Evolutionary conservation across 106 monocot species (phyloP), one percentile per base, ranked within the genome.

Genomic region (Posidonia australis): DNA sequence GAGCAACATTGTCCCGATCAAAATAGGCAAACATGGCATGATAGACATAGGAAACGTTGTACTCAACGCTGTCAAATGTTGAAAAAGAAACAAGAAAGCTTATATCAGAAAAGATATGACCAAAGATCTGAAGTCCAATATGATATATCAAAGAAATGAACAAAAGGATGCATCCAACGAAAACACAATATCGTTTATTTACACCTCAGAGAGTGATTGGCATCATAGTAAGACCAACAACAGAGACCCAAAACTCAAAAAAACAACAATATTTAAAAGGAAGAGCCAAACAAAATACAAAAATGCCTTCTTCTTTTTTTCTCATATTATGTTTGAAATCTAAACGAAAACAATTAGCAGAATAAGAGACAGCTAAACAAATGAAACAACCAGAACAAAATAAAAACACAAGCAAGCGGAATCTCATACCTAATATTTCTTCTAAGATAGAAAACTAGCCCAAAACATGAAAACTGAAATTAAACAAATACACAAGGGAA

Each of bases 11-110:
- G 57, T 93, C 92, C 13, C 88, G 69, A 44, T 93, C 85, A 28
- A 93, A 93, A 80, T 93, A 93, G 7, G 92, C 85, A 32, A 78
- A 93, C 72, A 93, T 56, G 5, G 88, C 78, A 70, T 93, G 92
- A 54, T 93, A 93, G 21, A 79, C 85, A 72, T 93, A 93, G 13
- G 92, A 93, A 4, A 81, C 85, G 45, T 88, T 93, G 71, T 88
- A 93, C 56, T 93, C 92, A 21, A 93, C 78, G 69, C 85, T 92
- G 22, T n/a, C 1, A 17, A 45, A 44, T 46, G 12, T 7, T 36
- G 42, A 46, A 64, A 64, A 47, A 25, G 23, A 27, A 3, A 42
- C 13, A 31, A 42, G 14, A 7, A 16, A 62, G 20, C 43, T n/a
- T 28, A 28, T 26, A 12, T 13, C 1, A 18, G 7, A 30, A 29